phyloP scores from a whole-genome alignment of 352 stramenopile genomes.

The Globisporangium acanthophoron region DNA sequence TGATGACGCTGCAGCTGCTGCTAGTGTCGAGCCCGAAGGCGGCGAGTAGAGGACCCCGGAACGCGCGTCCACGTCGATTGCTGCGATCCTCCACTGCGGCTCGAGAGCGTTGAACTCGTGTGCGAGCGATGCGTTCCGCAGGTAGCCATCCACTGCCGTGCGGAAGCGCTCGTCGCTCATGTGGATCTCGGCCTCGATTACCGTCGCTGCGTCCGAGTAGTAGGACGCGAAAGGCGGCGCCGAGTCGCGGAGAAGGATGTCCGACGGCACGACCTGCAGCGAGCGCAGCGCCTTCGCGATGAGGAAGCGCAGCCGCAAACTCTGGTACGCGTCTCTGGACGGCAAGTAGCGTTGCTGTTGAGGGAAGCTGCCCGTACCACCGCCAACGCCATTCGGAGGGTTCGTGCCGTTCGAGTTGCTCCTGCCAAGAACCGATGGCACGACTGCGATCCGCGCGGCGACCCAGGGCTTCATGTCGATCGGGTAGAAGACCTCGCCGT shows the following conservation, averaged over 20 bases:
- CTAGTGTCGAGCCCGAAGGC: background rate
- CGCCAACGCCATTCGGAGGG: background rate
- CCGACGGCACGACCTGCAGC: constrained; percentile 17
- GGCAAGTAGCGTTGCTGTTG: background rate
- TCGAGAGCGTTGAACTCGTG: constrained; percentile 10
- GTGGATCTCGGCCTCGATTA: constrained; percentile 23
- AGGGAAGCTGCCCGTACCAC: background rate
- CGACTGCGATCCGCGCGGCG: constrained; percentile 11
- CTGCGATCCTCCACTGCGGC: constrained; percentile 19
- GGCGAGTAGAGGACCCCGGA: constrained; percentile 2
- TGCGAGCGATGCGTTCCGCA: constrained; percentile 19
- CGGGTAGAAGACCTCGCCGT: constrained; percentile 24
- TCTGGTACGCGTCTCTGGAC: constrained; percentile 14
- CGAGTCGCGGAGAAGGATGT: constrained; percentile 21
- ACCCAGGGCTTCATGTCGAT: constrained; percentile 28
- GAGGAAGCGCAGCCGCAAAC: constrained; percentile 25
- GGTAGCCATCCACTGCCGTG: constrained; percentile 9
- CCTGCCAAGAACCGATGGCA: background rate
- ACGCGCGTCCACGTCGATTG: constrained; percentile 16
- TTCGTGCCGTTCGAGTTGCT: background rate
- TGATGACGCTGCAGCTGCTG: background rate
- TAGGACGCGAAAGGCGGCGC: constrained; percentile 1
- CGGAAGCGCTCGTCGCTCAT: constrained; percentile 9
- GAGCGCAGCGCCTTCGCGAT: constrained; percentile 7
- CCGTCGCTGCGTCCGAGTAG: background rate